These are phyloP conservation scores for Phaeolepiota aurea DNA, from an alignment of 768 basidiomycete species.

Conservation along the genomic window DNA sequence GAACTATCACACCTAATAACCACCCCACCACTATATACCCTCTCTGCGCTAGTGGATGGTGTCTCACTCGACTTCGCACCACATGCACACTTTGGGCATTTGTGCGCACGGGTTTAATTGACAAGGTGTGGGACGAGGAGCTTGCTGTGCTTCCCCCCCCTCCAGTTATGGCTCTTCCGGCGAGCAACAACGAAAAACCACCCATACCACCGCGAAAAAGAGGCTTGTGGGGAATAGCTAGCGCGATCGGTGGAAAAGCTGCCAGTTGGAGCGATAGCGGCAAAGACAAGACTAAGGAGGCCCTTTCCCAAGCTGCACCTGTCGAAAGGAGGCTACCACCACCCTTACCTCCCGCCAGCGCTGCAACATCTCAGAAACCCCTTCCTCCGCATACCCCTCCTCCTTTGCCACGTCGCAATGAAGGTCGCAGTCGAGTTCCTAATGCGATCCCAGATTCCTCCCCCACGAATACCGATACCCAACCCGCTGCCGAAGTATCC, in stretches of 20 bases:
- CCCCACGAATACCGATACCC: not conserved
- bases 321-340: slow-evolving; percentile 20
- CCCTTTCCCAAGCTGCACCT: slow-evolving; percentile 2
- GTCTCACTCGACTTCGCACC: slow-evolving; percentile 68
- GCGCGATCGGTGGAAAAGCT: slow-evolving; percentile 50
- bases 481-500: slow-evolving; percentile 1
- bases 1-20: slow-evolving; percentile 11
- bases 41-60: slow-evolving; percentile 81
- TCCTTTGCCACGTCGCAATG: slow-evolving; percentile 42
- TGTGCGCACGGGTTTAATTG: slow-evolving; percentile 72
- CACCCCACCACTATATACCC: slow-evolving; percentile 56
- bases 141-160: slow-evolving; percentile 28
- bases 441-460: not conserved
- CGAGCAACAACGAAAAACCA: slow-evolving; percentile 32
- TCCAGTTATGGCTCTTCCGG: slow-evolving; percentile 13
- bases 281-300: slow-evolving; percentile 28
- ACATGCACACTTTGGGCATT: slow-evolving; percentile 92
- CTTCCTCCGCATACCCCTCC: slow-evolving; percentile 23
- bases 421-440: slow-evolving; percentile 18
- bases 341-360: slow-evolving; percentile 12
- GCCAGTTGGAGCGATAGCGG: slow-evolving; percentile 43
- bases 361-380: not conserved
- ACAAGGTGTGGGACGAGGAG: slow-evolving; percentile 87
- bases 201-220: slow-evolving; percentile 56
- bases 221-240: slow-evolving; percentile 63